Percentiles rank a stretch among this genome's conserved stretches.
These are phyloP conservation scores for Starmerella riodocensis DNA, from an alignment of 805 yeast genomes.

Conservation along the genomic window DNA sequence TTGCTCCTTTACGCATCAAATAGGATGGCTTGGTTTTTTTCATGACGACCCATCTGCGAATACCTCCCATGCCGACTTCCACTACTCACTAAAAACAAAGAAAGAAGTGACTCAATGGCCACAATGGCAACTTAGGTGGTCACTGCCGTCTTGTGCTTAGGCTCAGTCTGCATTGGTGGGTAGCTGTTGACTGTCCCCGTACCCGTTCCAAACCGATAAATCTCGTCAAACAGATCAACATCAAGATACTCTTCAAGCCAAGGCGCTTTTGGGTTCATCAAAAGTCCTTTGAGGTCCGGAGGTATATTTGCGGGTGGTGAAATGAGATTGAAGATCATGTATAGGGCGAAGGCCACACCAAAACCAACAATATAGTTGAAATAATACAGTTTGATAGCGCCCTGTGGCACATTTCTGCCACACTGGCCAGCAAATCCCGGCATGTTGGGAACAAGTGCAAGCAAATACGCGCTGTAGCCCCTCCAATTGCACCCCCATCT, in stretches of 20 bases:
- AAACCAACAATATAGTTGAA: conserved; percentile 71
- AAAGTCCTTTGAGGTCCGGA: conserved; percentile 14
- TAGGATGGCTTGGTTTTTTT: too few relatives aligned
- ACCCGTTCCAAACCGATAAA: conserved; percentile 13
- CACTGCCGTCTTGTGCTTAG: too few relatives aligned
- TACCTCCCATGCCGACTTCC: too few relatives aligned
- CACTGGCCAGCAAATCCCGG: conserved; percentile 78
- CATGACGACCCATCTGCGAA: too few relatives aligned
- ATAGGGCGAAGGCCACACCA: conserved; percentile 41
- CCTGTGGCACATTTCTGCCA: conserved; percentile 62
- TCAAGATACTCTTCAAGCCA: conserved; percentile 21
- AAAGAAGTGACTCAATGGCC: too few relatives aligned
- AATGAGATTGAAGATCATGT: conserved; percentile 33
- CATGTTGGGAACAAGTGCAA: conserved; percentile 72
- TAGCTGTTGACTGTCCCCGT: neutral
- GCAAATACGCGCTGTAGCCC: conserved; percentile 64
- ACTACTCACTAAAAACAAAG: too few relatives aligned
- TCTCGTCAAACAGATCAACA: conserved; percentile 20
- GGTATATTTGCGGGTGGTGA: conserved; percentile 19
- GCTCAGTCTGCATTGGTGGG: neutral
- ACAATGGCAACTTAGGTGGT: too few relatives aligned
- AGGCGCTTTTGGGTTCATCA: conserved; percentile 16
- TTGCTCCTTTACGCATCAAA: too few relatives aligned
- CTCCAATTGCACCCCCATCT: conserved; percentile 68
- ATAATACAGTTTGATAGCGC: conserved; percentile 61